Evolutionary conservation across 2,329 filamentous ascomycete species (phyloP).

Genomic region (Microdochium nivale): DNA sequence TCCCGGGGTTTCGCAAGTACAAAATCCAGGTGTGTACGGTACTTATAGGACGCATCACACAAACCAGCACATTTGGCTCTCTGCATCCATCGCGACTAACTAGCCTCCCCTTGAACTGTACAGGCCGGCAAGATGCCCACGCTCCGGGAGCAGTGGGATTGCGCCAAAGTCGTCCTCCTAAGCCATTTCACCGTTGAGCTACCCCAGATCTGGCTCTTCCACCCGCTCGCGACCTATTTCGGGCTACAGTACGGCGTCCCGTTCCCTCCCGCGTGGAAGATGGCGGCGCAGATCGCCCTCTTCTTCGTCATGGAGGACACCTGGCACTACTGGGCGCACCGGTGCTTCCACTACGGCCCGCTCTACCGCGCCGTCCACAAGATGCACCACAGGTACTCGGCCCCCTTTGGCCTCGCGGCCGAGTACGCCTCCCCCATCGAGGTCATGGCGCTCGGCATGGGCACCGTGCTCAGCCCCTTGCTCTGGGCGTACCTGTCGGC

Average conservation of each 20-base stretch:
- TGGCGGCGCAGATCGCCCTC: conserved; percentile 82
- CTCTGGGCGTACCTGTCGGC: conserved; percentile 75
- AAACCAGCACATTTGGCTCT: conserved; percentile 18
- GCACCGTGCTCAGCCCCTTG: conserved; percentile 75
- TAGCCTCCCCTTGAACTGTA: not conserved
- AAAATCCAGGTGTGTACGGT: conserved; percentile 79
- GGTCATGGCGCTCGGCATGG: conserved; percentile 87
- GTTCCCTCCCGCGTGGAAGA: conserved; percentile 78
- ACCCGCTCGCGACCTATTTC: conserved; percentile 88
- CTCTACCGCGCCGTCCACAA: conserved; percentile 98
- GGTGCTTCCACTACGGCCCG: conserved; percentile 84
- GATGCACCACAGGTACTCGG: conserved; percentile 97
- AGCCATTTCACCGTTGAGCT: conserved; percentile 97
- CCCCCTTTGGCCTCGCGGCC: conserved; percentile 92
- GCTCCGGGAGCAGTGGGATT: conserved; percentile 88
- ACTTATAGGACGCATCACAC: conserved; percentile 7
- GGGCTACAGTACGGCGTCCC: conserved; percentile 83
- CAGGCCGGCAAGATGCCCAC: conserved; percentile 68
- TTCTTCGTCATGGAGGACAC: conserved; percentile 95
- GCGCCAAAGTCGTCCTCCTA: conserved; percentile 83
- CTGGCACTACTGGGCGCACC: conserved; percentile 98
- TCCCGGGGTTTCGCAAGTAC: conserved; percentile 83
- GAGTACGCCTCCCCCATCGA: conserved; percentile 98
- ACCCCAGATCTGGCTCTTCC: conserved; percentile 98
- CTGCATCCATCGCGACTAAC: not conserved